These are phyloP conservation scores for Boletus pseudopeckii DNA, from an alignment of 768 basidiomycete species.

Conservation along the genomic window DNA sequence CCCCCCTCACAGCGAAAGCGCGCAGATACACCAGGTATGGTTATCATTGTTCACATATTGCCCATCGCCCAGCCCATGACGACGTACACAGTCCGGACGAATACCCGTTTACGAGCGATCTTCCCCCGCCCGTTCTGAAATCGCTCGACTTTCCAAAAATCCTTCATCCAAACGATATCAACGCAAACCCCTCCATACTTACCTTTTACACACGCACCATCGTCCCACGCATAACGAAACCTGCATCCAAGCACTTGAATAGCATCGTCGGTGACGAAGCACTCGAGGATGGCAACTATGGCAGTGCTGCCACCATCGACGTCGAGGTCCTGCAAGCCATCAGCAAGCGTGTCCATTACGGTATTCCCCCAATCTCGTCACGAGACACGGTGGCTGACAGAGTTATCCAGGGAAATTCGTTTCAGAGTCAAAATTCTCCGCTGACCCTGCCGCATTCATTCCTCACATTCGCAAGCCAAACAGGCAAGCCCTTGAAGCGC, in stretches of 20 bases:
- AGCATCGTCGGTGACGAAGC: slow-evolving; percentile 68
- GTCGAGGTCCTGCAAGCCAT: slow-evolving; percentile 97
- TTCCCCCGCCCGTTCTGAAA: slow-evolving; percentile 80
- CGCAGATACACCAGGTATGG: slow-evolving; percentile 87
- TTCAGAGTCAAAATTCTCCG: slow-evolving; percentile 94
- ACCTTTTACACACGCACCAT: slow-evolving; percentile 86
- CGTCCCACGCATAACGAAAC: slow-evolving; percentile 83
- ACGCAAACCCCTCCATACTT: slow-evolving; percentile 83
- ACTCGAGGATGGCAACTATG: slow-evolving; percentile 93
- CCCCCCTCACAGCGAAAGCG: slow-evolving; percentile 71
- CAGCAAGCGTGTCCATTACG: slow-evolving; percentile 97
- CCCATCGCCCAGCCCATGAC: neutral
- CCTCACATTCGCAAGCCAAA: slow-evolving; percentile 87
- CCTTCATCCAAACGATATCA: slow-evolving; percentile 75
- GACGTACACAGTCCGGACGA: slow-evolving; percentile 81
- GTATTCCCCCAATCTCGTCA: slow-evolving; percentile 43
- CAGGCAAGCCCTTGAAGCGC: slow-evolving; percentile 67
- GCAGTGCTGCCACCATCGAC: slow-evolving; percentile 91
- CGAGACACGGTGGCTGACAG: slow-evolving; percentile 2
- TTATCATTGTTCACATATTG: neutral
- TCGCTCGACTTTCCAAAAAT: slow-evolving; percentile 71
- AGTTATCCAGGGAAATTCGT: slow-evolving; percentile 86
- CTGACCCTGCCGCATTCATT: slow-evolving; percentile 81
- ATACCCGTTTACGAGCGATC: slow-evolving; percentile 84
- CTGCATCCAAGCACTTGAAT: slow-evolving; percentile 59